A percentile compares a stretch with the other conserved stretches of the same genome.
Conservation (phyloP, 2,329 filamentous ascomycete genomes). For the Coniochaeta sp. region DNA sequence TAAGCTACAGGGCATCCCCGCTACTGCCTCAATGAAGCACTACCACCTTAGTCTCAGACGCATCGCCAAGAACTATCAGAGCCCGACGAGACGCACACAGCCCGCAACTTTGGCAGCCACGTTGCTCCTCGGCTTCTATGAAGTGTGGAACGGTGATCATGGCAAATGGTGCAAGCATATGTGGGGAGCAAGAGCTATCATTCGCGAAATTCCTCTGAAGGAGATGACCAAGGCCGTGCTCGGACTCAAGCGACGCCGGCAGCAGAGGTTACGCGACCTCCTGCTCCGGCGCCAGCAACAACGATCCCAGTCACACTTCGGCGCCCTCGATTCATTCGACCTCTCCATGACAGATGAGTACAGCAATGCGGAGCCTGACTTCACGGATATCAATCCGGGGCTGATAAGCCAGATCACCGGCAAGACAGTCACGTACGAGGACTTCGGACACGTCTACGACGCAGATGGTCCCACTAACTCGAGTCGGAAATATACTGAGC, state of each 20-base stretch:
- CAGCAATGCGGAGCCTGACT: slow-evolving; percentile 14
- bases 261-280: slow-evolving; percentile 26
- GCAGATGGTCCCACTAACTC: slow-evolving; percentile 6
- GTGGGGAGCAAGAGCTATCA: slow-evolving; percentile 71
- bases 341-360: slow-evolving; percentile 1
- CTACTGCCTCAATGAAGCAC: slow-evolving; percentile 80
- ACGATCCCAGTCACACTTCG: neutral
- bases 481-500: slow-evolving; percentile 32
- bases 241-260: slow-evolving; percentile 45
- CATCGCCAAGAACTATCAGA: slow-evolving; percentile 67
- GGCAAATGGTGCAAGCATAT: slow-evolving; percentile 94
- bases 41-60: slow-evolving; percentile 80
- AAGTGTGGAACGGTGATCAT: slow-evolving; percentile 91
- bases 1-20: slow-evolving; percentile 64
- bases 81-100: slow-evolving; percentile 60
- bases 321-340: neutral
- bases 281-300: slow-evolving; percentile 8
- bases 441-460: slow-evolving; percentile 22
- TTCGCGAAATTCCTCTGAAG: slow-evolving; percentile 74
- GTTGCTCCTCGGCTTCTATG: slow-evolving; percentile 81
- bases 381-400: slow-evolving; percentile 31
- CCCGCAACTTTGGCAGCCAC: slow-evolving; percentile 83
- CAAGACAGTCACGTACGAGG: slow-evolving; percentile 25
- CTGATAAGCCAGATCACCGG: slow-evolving; percentile 35
- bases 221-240: slow-evolving; percentile 66